phyloP scores from a whole-genome alignment of 2,329 filamentous ascomycete genomes.

The Claviceps humidiphila region DNA sequence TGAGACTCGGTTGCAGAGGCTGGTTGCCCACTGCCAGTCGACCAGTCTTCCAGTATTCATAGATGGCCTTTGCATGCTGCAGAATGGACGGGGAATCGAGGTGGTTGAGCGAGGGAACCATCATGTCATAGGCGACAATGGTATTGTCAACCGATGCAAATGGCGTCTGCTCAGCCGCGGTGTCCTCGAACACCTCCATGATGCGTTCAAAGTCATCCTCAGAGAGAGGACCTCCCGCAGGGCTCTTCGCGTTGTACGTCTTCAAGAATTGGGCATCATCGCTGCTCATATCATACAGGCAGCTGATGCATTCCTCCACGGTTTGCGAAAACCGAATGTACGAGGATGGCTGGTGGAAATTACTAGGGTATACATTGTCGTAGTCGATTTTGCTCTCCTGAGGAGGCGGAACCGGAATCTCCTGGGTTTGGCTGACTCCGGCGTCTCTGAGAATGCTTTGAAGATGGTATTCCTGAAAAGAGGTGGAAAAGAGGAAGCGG shows the following conservation, averaged over 20 bases:
- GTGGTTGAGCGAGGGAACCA: constrained; percentile 53
- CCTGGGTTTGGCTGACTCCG: constrained; percentile 42
- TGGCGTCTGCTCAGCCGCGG: constrained; percentile 68
- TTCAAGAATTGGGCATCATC: constrained; percentile 81
- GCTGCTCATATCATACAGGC: constrained; percentile 85
- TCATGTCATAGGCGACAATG: constrained; percentile 62
- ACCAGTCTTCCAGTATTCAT: constrained; percentile 76
- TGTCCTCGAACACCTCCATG: constrained; percentile 91
- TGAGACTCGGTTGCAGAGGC: constrained; percentile 63
- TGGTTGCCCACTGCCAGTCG: constrained; percentile 55
- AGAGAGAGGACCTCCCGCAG: constrained; percentile 51
- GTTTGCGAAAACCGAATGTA: constrained; percentile 98
- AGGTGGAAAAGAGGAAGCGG: too few relatives aligned
- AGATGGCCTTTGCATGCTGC: constrained; percentile 60
- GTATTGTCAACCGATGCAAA: constrained; percentile 85
- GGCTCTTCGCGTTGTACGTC: constrained; percentile 66
- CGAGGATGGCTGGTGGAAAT: constrained; percentile 72
- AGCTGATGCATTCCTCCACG: constrained; percentile 86
- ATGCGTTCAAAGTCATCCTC: constrained; percentile 89
- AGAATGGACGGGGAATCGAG: constrained; percentile 36
- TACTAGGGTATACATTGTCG: constrained; percentile 71
- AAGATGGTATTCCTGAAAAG: constrained; percentile 82
- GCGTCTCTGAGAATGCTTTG: constrained; percentile 60
- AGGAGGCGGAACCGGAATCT: constrained; percentile 53
- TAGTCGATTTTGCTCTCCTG: constrained; percentile 61